These are phyloP conservation scores for Leccinum sublutescens DNA, from an alignment of 768 basidiomycete species.

Conservation along the genomic window DNA sequence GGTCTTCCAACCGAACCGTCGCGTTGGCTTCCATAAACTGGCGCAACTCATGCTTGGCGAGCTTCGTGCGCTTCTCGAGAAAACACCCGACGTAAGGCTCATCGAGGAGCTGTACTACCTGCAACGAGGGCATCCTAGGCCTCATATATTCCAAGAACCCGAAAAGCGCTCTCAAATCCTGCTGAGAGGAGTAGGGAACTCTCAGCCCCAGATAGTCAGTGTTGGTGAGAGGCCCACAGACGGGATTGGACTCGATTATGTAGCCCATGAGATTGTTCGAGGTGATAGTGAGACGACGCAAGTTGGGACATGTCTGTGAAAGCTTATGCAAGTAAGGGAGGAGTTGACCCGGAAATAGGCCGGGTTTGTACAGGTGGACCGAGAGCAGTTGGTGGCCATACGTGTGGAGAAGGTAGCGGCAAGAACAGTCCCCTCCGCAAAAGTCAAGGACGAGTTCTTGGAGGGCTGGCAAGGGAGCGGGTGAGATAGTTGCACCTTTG, in stretches of 20 bases:
- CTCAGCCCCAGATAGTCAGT: background rate
- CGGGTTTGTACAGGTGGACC: too few species aligned
- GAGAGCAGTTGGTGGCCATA: too few species aligned
- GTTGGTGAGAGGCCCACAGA: background rate
- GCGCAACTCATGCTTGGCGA: conserved; percentile 9
- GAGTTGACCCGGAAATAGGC: too few species aligned
- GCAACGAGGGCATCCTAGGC: conserved; percentile 17
- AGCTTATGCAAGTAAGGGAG: too few species aligned
- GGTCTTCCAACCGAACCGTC: conserved; percentile 25
- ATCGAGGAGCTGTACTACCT: conserved; percentile 21
- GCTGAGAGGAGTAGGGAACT: background rate
- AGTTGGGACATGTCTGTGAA: background rate
- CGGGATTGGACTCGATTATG: background rate
- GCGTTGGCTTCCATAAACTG: background rate
- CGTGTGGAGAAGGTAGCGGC: too few species aligned
- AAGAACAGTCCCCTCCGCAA: too few species aligned
- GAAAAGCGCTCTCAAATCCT: conserved; percentile 12
- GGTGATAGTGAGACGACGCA: background rate
- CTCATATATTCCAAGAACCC: conserved; percentile 10
- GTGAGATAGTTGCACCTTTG: too few species aligned
- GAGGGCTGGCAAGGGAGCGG: too few species aligned
- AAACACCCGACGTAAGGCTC: conserved; percentile 16
- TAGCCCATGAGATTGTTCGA: background rate
- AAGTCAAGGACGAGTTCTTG: too few species aligned
- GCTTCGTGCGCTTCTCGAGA: conserved; percentile 15